Base-by-base conservation (phyloP, 2,329 filamentous ascomycete genomes). In the Aspergillus uvarum region DNA sequence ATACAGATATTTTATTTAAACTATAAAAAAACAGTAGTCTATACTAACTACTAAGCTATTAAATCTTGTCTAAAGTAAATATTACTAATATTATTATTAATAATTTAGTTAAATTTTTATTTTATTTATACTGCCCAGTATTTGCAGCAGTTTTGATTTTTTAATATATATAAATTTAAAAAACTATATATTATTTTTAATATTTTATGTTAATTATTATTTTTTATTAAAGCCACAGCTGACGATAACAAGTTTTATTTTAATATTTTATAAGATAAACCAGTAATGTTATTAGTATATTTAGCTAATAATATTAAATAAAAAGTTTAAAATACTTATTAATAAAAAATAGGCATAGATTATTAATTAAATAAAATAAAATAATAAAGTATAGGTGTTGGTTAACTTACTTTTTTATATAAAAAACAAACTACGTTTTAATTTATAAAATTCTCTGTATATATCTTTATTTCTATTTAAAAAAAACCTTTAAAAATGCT, bases 301-400 rank as follows among this genome's bases (percentile, higher is more conserved):
- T 50, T 49, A 10, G 7, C 6, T 32, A 32, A 54, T 47, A 51
- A 54, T 29, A 54, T 49, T 54, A 47, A 50, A 26, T 19, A 22
- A 32, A 38, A 38, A 50, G 6, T 58, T 35, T 56, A 24, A 53
- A 59, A 59, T 32, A 32, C 31, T 12, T 32, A 42, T 59, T 48
- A 59, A 38, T 61, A 31, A 44, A 48, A 48, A 59, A 63, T 48
- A 54, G 47, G 52, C 5, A 47, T 58, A 51, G 26, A 22, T 14
- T 5, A 12, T 49, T 32, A 31, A 24, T 2, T 48, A 31, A n/a
- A 31, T 48, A 48, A 32, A 32, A 31, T n/a, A n/a, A 14, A 54
- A 42, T 24, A 42, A 22, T 12, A 54, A 4, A 32, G 31, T 12
- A 3, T 10, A 32, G 6, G 31, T 6, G 3, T 32, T 7, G 11